phyloP scores from a whole-genome alignment of 2,329 filamentous ascomycete genomes.

The Alternaria sp. region DNA sequence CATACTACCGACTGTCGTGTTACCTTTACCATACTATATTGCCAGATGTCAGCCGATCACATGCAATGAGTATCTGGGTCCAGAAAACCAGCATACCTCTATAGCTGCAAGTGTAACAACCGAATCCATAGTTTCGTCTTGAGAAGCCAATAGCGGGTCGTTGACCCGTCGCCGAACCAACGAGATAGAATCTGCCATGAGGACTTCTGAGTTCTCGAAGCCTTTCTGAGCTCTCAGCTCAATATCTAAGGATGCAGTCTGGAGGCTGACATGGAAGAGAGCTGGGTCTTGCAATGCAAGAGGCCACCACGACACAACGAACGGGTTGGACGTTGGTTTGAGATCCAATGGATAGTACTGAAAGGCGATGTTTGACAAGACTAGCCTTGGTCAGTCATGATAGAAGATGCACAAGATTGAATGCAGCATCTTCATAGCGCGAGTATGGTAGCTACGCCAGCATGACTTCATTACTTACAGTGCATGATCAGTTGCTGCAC shows the following conservation, averaged over 20 bases:
- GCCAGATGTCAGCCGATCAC: slow-evolving; percentile 8
- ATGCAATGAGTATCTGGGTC: background rate
- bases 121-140: slow-evolving; percentile 66
- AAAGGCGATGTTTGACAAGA: slow-evolving; percentile 66
- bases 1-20: slow-evolving; percentile 55
- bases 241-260: slow-evolving; percentile 66
- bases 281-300: slow-evolving; percentile 65
- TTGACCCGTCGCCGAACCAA: slow-evolving; percentile 62
- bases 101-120: slow-evolving; percentile 67
- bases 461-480: slow-evolving; percentile 54
- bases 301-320: slow-evolving; percentile 69
- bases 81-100: slow-evolving; percentile 54
- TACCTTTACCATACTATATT: slow-evolving; percentile 63
- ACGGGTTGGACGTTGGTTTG: slow-evolving; percentile 63
- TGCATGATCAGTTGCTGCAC: slow-evolving; percentile 66
- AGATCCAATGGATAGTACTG: slow-evolving; percentile 68
- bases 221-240: slow-evolving; percentile 63
- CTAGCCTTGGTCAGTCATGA: slow-evolving; percentile 41
- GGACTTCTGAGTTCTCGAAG: slow-evolving; percentile 62
- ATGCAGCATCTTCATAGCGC: background rate
- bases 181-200: slow-evolving; percentile 67
- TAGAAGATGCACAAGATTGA: background rate
- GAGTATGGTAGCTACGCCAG: background rate
- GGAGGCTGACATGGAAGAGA: slow-evolving; percentile 67
- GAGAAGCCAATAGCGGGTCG: slow-evolving; percentile 57